Conservation (phyloP, 495 filamentous ascomycete species). For the Halenospora varia region DNA sequence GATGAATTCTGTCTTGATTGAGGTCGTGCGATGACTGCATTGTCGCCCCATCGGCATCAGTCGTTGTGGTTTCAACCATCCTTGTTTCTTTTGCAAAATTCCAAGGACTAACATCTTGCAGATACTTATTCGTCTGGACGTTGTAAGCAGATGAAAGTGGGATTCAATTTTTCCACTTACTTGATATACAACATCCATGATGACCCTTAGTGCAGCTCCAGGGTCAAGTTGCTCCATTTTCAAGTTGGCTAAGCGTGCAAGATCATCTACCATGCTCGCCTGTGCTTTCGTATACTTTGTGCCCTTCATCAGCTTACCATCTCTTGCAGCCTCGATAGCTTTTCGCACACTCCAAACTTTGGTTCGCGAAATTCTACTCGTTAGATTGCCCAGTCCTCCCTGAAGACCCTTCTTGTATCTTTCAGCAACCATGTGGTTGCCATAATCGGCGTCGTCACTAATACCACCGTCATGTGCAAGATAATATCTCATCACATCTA, state of each 20-base stretch:
- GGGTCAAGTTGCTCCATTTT: conserved; percentile 66
- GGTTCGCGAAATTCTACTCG: conserved; percentile 60
- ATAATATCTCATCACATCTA: conserved; percentile 86
- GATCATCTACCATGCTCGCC: conserved; percentile 30
- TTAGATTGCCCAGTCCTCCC: conserved; percentile 72
- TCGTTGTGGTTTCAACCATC: conserved; percentile 10
- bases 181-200: conserved; percentile 59
- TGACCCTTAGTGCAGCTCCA: conserved; percentile 56
- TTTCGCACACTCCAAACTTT: conserved; percentile 61
- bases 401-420: conserved; percentile 77
- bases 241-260: conserved; percentile 38
- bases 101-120: conserved; percentile 60
- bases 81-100: conserved; percentile 26
- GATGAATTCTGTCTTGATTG: conserved; percentile 5
- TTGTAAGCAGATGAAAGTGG: conserved; percentile 18
- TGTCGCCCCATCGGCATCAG: neutral
- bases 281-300: conserved; percentile 13
- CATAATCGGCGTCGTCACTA: conserved; percentile 73
- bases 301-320: neutral
- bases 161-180: conserved; percentile 24
- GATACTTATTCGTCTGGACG: conserved; percentile 65
- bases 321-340: conserved; percentile 43
- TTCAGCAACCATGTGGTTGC: conserved; percentile 67
- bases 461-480: conserved; percentile 74
- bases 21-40: neutral